phyloP scores from a whole-genome alignment of 441 rosid species.

The Populus hybrid region DNA sequence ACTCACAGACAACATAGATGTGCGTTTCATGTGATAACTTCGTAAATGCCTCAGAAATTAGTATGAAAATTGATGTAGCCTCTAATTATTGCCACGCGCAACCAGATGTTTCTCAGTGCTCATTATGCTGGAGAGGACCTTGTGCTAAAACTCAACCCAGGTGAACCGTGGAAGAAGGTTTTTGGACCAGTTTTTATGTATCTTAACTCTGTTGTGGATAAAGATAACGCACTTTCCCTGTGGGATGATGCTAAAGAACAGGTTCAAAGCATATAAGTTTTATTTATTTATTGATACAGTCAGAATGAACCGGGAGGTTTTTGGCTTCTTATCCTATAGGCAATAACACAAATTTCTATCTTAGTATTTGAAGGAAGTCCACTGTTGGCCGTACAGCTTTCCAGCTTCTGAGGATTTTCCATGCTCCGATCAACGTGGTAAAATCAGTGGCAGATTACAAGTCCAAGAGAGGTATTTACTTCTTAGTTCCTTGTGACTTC shows the following conservation, averaged over 20 bases:
- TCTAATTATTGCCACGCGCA: neutral
- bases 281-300: neutral
- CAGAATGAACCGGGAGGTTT: neutral
- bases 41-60: neutral
- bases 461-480: conserved; percentile 50
- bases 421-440: conserved; percentile 48
- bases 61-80: neutral
- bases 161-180: no score
- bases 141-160: conserved; percentile 27
- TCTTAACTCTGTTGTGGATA: conserved; percentile 41
- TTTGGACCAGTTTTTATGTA: conserved; percentile 22
- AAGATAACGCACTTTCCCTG: conserved; percentile 35
- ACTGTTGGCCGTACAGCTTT: conserved; percentile 77
- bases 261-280: conserved; percentile 25
- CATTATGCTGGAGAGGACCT: conserved; percentile 77
- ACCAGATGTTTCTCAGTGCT: conserved; percentile 75
- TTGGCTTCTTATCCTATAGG: neutral
- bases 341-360: neutral
- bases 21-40: neutral
- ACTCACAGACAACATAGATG: neutral
- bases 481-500: neutral
- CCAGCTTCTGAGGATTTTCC: conserved; percentile 63
- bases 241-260: conserved; percentile 84
- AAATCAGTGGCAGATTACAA: conserved; percentile 54
- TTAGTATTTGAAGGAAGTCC: conserved; percentile 45